These are phyloP conservation scores for Boletus eberwhitei DNA, from an alignment of 768 basidiomycete species.

Conservation along the genomic window DNA sequence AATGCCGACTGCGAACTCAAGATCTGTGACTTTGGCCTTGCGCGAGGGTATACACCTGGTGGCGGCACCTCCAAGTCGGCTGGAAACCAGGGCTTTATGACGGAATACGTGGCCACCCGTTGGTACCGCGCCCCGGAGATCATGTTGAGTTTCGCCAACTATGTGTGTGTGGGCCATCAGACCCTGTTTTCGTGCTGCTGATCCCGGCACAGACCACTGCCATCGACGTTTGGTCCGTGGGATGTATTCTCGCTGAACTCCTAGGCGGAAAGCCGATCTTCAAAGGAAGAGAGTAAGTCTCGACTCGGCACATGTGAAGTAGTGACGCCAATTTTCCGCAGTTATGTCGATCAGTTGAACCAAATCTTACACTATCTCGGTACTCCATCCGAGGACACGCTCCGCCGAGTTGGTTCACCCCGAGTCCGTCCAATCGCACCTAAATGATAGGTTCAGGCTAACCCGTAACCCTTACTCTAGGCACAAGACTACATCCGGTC, in stretches of 20 bases:
- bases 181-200: constrained; percentile 7
- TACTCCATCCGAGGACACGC: constrained; percentile 93
- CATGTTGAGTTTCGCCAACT: constrained; percentile 96
- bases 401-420: constrained; percentile 93
- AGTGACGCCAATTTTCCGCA: constrained; percentile 28
- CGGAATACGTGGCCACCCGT: constrained; percentile 97
- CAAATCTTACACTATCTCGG: constrained; percentile 98
- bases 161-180: constrained; percentile 48
- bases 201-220: constrained; percentile 62
- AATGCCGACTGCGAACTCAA: constrained; percentile 98
- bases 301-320: neutral
- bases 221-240: constrained; percentile 96
- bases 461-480: constrained; percentile 38
- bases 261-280: constrained; percentile 93
- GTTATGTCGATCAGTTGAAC: constrained; percentile 98
- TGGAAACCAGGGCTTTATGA: constrained; percentile 95
- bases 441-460: neutral
- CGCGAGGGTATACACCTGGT: constrained; percentile 88
- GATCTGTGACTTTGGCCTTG: constrained; percentile 98
- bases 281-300: constrained; percentile 90
- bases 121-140: constrained; percentile 99
- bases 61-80: constrained; percentile 69
- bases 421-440: constrained; percentile 50
- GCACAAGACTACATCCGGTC: constrained; percentile 98
- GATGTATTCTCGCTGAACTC: constrained; percentile 92